A percentile compares a stretch with the other conserved stretches of the same genome.
These are phyloP conservation scores for Tuber indicum DNA, from an alignment of 495 filamentous ascomycete species.

Conservation along the genomic window DNA sequence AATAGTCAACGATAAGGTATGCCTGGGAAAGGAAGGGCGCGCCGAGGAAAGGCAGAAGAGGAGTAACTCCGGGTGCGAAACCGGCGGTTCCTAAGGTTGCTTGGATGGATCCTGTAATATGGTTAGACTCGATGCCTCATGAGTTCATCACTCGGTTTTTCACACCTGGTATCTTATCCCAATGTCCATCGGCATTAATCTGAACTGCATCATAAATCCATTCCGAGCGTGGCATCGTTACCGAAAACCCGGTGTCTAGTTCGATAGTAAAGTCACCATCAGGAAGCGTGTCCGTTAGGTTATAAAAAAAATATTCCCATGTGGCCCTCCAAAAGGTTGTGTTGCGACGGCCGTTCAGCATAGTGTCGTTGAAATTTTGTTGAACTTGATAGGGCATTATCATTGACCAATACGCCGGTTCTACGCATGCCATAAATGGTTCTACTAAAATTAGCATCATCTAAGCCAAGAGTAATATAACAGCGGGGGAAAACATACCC, in stretches of 20 bases:
- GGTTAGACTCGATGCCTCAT: neutral
- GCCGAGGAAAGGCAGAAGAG: constrained; percentile 33
- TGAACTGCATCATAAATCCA: constrained; percentile 24
- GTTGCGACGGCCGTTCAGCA: constrained; percentile 16
- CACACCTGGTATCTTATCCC: constrained; percentile 25
- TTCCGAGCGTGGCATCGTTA: constrained; percentile 25
- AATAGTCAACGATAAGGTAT: constrained; percentile 38
- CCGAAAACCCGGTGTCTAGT: constrained; percentile 19
- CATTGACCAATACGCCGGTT: constrained; percentile 38
- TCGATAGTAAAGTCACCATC: constrained; percentile 25
- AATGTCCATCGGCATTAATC: constrained; percentile 12
- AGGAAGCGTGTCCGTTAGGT: constrained; percentile 25
- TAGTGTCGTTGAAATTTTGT: constrained; percentile 36
- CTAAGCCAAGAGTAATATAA: constrained; percentile 3
- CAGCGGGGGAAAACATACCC: constrained; percentile 10
- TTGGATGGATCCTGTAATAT: constrained; percentile 17
- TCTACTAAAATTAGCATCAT: constrained; percentile 9
- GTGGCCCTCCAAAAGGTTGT: constrained; percentile 20
- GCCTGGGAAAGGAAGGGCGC: constrained; percentile 38
- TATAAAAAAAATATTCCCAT: constrained; percentile 36
- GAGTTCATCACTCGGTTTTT: neutral
- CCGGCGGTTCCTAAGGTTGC: constrained; percentile 35
- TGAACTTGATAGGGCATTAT: constrained; percentile 33
- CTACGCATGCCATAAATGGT: constrained; percentile 36
- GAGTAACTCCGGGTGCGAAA: constrained; percentile 17